Conservation (phyloP, 2,329 filamentous ascomycete genomes). For the Diaporthe batatas region DNA sequence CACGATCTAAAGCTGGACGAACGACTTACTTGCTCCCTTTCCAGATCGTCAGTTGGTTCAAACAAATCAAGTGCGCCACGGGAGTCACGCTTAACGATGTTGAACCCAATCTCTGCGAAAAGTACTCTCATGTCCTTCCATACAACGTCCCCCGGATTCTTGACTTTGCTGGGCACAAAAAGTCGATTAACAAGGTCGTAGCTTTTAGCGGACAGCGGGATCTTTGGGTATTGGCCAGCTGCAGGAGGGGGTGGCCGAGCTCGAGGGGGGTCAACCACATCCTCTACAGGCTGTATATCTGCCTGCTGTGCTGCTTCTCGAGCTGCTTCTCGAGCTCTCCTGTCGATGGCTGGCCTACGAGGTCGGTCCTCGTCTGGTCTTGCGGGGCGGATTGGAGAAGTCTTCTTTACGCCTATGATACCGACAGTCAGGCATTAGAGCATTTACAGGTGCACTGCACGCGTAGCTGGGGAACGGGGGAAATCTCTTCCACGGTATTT, state of each 20-base stretch:
- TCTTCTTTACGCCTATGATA: background rate
- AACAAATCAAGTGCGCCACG: background rate
- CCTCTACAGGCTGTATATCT: no score
- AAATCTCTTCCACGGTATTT: no score
- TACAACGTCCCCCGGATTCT: background rate
- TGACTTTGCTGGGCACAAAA: no score
- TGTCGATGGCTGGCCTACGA: background rate
- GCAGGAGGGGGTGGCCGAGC: no score
- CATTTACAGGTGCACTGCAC: background rate
- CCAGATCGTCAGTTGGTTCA: background rate
- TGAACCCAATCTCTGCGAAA: background rate
- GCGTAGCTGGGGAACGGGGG: no score
- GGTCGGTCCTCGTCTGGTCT: background rate
- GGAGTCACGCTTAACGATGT: rapidly evolving
- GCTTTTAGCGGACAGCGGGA: background rate
- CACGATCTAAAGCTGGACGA: background rate
- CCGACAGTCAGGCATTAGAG: background rate
- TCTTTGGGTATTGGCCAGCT: background rate
- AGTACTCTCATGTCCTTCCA: background rate
- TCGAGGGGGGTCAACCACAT: no score
- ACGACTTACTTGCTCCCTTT: background rate
- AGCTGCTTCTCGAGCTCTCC: background rate
- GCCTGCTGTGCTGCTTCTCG: no score
- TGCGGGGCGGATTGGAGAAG: background rate
- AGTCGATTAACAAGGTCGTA: background rate